Conservation (phyloP, 257 asterid genomes). For the Fraxinus pennsylvanica region DNA sequence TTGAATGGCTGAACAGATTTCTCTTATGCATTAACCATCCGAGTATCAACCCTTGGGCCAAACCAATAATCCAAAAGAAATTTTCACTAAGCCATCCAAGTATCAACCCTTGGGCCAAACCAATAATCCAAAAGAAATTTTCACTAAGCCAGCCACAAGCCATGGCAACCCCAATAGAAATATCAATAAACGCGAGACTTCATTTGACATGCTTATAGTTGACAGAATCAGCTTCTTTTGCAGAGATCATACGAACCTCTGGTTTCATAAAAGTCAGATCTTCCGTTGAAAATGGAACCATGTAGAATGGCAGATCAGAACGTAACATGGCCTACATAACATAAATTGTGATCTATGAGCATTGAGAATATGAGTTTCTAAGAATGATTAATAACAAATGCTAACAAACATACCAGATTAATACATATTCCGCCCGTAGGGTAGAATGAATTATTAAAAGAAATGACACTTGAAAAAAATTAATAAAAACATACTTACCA, state of each 20-base stretch:
- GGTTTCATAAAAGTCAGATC: constrained; percentile 77
- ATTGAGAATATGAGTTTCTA: constrained; percentile 19
- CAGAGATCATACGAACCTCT: constrained; percentile 60
- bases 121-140: background rate
- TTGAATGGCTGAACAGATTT: constrained; percentile 1
- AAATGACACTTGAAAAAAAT: background rate
- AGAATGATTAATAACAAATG: constrained; percentile 20
- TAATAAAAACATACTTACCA: constrained; percentile 37
- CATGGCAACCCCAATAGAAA: background rate
- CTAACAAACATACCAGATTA: constrained; percentile 35
- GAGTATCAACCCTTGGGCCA: background rate
- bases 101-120: background rate
- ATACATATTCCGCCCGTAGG: background rate
- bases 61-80: background rate
- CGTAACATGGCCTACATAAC: constrained; percentile 79
- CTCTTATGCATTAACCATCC: background rate
- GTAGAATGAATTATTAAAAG: background rate
- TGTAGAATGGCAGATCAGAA: constrained; percentile 86
- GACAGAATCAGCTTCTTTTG: background rate
- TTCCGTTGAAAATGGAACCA: constrained; percentile 79
- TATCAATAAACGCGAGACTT: constrained; percentile 12
- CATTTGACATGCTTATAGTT: background rate
- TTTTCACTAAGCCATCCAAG: background rate
- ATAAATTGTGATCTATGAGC: constrained; percentile 27
- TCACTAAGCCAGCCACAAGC: background rate